phyloP scores from a whole-genome alignment of 768 basidiomycete species.

The Suillus placidus region DNA sequence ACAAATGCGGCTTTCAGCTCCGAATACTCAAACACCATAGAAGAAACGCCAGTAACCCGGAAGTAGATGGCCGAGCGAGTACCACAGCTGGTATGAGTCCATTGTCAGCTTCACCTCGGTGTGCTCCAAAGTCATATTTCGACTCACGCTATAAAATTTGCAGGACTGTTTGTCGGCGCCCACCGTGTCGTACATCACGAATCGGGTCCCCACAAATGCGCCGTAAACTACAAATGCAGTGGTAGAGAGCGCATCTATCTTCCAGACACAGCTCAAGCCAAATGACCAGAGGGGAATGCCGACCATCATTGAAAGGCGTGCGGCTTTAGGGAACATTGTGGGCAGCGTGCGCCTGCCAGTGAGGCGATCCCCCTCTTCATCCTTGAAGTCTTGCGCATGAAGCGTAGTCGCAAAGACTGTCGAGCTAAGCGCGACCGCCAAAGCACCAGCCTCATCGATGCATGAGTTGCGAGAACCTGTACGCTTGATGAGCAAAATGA shows the following conservation, averaged over 20 bases:
- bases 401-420: conserved; percentile 48
- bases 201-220: conserved; percentile 37
- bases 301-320: conserved; percentile 37
- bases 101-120: background rate
- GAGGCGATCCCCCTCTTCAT: conserved; percentile 45
- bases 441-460: conserved; percentile 23
- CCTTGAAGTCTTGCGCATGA: conserved; percentile 52
- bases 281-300: conserved; percentile 43
- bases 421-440: conserved; percentile 39
- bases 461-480: conserved; percentile 28
- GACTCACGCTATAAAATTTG: conserved; percentile 41
- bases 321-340: conserved; percentile 42
- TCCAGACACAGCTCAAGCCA: conserved; percentile 38
- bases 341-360: conserved; percentile 46
- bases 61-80: conserved; percentile 37
- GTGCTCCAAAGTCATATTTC: background rate
- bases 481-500: conserved; percentile 18
- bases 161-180: conserved; percentile 39
- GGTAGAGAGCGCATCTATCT: conserved; percentile 30
- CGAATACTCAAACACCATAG: conserved; percentile 17
- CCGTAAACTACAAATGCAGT: conserved; percentile 35
- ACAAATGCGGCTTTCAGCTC: background rate
- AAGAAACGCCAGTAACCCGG: conserved; percentile 41
- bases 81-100: conserved; percentile 32
- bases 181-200: conserved; percentile 32